Evolutionary conservation across 208 protist species (phyloP), one percentile per base, ranked within the genome.

Genomic region (Jaenimonas drosophilae): DNA sequence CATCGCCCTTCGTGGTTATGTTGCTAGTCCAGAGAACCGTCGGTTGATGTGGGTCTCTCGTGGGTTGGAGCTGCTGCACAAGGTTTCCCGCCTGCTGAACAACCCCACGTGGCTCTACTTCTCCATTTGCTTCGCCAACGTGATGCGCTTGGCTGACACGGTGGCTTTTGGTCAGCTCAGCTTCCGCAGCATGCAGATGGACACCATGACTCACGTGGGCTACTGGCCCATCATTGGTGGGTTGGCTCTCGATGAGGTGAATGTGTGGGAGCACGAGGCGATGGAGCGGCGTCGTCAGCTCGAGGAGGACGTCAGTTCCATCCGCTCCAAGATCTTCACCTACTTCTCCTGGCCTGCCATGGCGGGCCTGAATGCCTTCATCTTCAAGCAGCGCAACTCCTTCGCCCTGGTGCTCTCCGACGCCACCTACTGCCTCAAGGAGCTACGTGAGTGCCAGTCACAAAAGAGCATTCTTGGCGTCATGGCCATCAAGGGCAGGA

Each of bases 121-220:
- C 40, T 45, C 71, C 9, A 59, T 77, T 7, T 79, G 70, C 49
- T 78, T 92, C 28, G 73, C 78, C n/a, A 53, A 61, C 38, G 59
- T 80, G 2, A 48, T 89, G 23, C 69, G 79, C 12, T 61, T 93
- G 28, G 49, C 64, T 17, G 80, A 93, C 45, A 44, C 49, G 16
- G 71, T 61, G 21, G 74, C 80, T 33, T 61, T 67, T 32, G 68
- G 71, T 39, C 79, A 90, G 53, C 65, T 93, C 42, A 57, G 70
- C 30, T 89, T 93, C 44, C 83, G 86, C 48, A 82, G 67, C 59
- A 64, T 93, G 16, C 85, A 93, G 65, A 70, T 72, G 33, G 85
- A 93, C 55, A 88, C 80, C n/a, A 93, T 93, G 85, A 64, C 69
- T 6, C 85, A 93, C 51, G 38, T 89, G 33, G 79, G 85, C 9